These are phyloP conservation scores for Gillenia trifoliata DNA, from an alignment of 306 rosid genomes.

Conservation along the genomic window DNA sequence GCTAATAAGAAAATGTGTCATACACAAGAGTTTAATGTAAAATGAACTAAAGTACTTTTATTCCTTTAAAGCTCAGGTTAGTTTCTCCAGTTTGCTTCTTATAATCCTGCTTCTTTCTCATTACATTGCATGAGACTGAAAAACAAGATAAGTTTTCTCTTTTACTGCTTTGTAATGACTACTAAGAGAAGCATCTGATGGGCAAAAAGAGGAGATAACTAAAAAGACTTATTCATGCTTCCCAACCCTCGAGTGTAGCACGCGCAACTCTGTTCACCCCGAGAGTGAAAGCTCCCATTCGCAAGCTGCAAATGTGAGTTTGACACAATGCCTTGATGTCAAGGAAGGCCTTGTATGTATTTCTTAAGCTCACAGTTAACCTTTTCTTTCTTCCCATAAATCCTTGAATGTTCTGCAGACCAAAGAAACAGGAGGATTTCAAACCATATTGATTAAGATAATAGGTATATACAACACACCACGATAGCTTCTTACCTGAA, in stretches of 20 bases:
- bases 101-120: neutral
- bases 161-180: neutral
- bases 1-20: neutral
- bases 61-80: neutral
- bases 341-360: conserved; percentile 53
- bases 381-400: conserved; percentile 71
- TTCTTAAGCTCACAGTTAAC: conserved; percentile 54
- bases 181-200: neutral
- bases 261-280: conserved; percentile 75
- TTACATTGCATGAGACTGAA: neutral
- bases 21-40: too few species aligned
- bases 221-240: conserved; percentile 33
- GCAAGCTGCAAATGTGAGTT: conserved; percentile 47
- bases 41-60: neutral
- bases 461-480: too few species aligned
- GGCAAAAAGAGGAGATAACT: neutral
- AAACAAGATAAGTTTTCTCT: neutral
- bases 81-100: neutral
- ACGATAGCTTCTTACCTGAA: conserved; percentile 41
- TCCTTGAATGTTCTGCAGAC: conserved; percentile 71
- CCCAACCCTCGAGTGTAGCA: conserved; percentile 73
- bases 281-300: conserved; percentile 74
- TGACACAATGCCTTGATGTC: conserved; percentile 66
- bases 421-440: neutral
- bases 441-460: neutral